Conservation (phyloP, 805 yeast species). For the Candida sphagnicola region DNA sequence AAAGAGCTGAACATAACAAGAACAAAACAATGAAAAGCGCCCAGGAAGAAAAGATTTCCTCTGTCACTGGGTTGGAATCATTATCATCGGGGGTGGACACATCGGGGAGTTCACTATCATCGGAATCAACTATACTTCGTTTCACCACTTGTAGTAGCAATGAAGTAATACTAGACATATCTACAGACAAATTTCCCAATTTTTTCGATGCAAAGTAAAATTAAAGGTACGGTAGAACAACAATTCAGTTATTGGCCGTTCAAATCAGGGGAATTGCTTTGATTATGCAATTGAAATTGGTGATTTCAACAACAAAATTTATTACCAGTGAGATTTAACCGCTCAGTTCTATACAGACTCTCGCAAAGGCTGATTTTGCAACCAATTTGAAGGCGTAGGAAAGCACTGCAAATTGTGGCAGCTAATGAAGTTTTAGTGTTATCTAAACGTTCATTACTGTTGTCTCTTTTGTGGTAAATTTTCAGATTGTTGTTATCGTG, state of each 20-base stretch:
- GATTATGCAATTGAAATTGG: background rate
- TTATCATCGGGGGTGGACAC: constrained; percentile 46
- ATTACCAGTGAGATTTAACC: too few species aligned
- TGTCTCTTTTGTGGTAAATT: too few species aligned
- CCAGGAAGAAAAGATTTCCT: constrained; percentile 97
- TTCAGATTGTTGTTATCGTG: too few species aligned
- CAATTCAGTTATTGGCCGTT: background rate
- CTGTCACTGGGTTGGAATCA: constrained; percentile 78
- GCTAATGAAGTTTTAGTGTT: too few species aligned
- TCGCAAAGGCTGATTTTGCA: too few species aligned
- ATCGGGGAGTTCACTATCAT: constrained; percentile 32
- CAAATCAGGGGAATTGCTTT: background rate
- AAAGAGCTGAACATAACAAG: constrained; percentile 79
- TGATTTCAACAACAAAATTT: background rate
- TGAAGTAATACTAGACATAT: background rate
- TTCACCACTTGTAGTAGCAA: constrained; percentile 20
- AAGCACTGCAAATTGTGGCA: too few species aligned
- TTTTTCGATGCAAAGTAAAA: background rate
- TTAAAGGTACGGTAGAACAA: background rate
- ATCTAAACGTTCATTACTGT: too few species aligned
- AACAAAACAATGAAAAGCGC: constrained; percentile 84
- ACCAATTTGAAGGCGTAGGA: too few species aligned
- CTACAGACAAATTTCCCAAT: background rate
- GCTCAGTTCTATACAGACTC: too few species aligned
- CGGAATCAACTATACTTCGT: constrained; percentile 23